Base-by-base conservation (phyloP, 1,284 basidiomycete genomes). In the Trametes polyzona region DNA sequence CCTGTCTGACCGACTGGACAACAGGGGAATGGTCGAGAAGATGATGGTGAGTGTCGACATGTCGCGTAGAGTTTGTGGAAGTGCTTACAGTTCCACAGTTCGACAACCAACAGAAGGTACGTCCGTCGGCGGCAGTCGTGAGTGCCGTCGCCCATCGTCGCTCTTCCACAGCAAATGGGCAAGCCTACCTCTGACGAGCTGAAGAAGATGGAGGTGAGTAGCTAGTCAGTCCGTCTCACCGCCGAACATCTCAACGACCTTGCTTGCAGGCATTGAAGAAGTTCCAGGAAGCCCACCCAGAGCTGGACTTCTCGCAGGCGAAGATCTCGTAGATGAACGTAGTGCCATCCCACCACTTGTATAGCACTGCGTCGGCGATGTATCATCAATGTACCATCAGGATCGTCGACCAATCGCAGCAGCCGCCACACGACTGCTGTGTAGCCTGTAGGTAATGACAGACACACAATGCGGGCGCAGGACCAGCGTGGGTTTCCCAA, bases 21-120 rank as follows among this genome's bases (percentile, higher is more conserved):
- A 5, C 68, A 92, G 96, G 65, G 94, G 93, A 0, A 94, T 99
- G 93, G 97, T 99, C 0, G 97, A 99, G 76, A 99, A 99, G 79
- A 99, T 99, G 97, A 99, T 99, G 96, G 96, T 95, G 75, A 66
- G 90, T 70, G 36, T 16, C 10, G 3, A 29, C 23, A 17, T 50
- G 52, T 32, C 36, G 36, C 40, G 33, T 9, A 36, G 39, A 35
- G n/a, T 55, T n/a, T 24, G 21, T 9, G 14, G 11, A 3, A 33
- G n/a, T 24, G 23, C 58, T 61, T 55, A 43, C 41, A 47, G 8
- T n/a, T 27, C 26, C 41, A 47, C 27, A 51, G 52, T 98, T 95
- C 67, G 97, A 99, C 73, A 98, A 98, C 68, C 92, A 95, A 69
- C 96, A 98, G 74, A 97, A 95, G 82, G 94, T 91, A 69, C 23